Evolutionary conservation across 441 rosid genomes (phyloP).

Genomic region (Melastoma candidum): DNA sequence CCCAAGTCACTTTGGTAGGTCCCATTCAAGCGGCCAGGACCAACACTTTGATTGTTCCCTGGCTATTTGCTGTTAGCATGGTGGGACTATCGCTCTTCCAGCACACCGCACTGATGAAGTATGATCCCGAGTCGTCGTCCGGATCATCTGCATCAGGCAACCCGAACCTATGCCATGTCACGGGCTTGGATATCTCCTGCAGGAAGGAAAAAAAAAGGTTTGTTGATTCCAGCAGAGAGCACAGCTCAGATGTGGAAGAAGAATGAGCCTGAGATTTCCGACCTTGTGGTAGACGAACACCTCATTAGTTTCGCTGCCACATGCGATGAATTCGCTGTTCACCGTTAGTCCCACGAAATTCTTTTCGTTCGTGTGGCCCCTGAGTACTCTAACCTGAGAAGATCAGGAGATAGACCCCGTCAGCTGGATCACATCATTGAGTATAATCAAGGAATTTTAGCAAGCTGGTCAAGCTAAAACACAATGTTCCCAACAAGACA

Average conservation of each 20-base stretch:
- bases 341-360: slow-evolving; percentile 95
- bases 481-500: too few species aligned
- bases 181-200: slow-evolving; percentile 89
- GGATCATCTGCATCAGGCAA: slow-evolving; percentile 74
- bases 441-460: too few species aligned
- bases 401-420: background rate
- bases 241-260: background rate
- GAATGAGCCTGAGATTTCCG: slow-evolving; percentile 5
- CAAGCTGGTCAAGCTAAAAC: too few species aligned
- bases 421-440: background rate
- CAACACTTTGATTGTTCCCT: slow-evolving; percentile 89
- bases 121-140: slow-evolving; percentile 82
- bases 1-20: background rate
- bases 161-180: slow-evolving; percentile 85
- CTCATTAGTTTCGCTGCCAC: slow-evolving; percentile 97
- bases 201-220: background rate
- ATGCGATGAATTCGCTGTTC: slow-evolving; percentile 74
- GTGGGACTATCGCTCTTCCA: slow-evolving; percentile 98
- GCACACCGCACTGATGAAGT: slow-evolving; percentile 95
- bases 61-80: slow-evolving; percentile 94
- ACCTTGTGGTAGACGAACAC: slow-evolving; percentile 98
- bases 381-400: slow-evolving; percentile 51
- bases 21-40: slow-evolving; percentile 67
- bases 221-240: background rate
- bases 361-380: slow-evolving; percentile 93